Base-by-base conservation (phyloP, 441 rosid genomes). In the Lepidium campestre region DNA sequence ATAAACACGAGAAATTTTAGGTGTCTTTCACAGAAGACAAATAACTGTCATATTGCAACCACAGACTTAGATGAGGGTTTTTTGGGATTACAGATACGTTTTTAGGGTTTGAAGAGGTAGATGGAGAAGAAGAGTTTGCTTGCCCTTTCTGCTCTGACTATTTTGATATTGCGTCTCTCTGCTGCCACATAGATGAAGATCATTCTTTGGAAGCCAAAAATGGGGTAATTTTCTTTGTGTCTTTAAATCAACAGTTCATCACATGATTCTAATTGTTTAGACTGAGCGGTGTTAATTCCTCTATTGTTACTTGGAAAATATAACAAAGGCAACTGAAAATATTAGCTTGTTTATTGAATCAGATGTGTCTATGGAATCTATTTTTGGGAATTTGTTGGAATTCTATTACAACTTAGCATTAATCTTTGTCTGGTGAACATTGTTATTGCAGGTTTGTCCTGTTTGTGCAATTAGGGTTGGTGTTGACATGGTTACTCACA, bases 121-220 rank as follows among this genome's bases (percentile, higher is more conserved):
- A 89, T 66, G 97, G 85, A 48, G 99, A 93, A 74, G 93, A 86
- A 77, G 96, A 93, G 81, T 94, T 87, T 73, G 85, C 92, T 25
- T 94, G 99, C 74, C 97, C 99, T 19, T 94, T 94, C 79, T 93
- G 99, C 64, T 83, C 96, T 9, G 92, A 91, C 58, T 84, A 82
- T 70, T 94, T 86, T 58, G 97, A 91, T 76, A 94, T 89, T 27
- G 89, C 84, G 36, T 93, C 97, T 42, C 81, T 91, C 75, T 94
- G 97, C 74, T 87, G 96, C 72, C 99, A 91, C 85, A 91, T 94
- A 59, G 99, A 94, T n/a, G 97, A 93, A 45, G 92, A 84, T 73
- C 99, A 93, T 76, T 87, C 90, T 23, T 44, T 69, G 78, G 96
- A 93, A 81, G 89, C 99, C 72, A 89, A 41, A 69, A 89, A 84